Percentiles rank a stretch among this genome's conserved stretches.
These are phyloP conservation scores for Chytriomyces sp. DNA, from an alignment of 192 early-diverging fungal genomes.

Conservation along the genomic window DNA sequence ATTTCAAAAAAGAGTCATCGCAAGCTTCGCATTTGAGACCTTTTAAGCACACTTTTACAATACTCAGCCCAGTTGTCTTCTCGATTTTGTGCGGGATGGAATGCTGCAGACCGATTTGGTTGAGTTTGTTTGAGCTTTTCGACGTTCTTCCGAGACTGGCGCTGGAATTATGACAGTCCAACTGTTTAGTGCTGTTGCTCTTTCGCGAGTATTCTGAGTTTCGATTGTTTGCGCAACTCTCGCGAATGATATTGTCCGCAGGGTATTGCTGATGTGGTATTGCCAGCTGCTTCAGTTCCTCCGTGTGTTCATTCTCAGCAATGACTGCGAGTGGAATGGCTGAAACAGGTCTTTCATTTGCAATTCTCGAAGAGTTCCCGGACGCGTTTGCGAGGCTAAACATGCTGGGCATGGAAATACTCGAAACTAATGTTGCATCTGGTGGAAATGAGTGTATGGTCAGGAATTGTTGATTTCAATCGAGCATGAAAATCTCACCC, in stretches of 20 bases:
- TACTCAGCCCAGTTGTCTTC: not conserved
- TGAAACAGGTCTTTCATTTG: not conserved
- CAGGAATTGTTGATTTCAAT: not conserved
- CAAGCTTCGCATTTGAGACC: slow-evolving; percentile 30
- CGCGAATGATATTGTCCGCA: slow-evolving; percentile 1
- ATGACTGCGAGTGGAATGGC: not conserved
- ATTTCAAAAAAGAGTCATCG: slow-evolving; percentile 13
- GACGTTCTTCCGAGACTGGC: not conserved
- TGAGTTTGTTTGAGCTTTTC: not conserved
- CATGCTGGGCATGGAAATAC: slow-evolving; percentile 32
- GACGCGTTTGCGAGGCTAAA: not conserved
- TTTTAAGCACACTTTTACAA: slow-evolving; percentile 19
- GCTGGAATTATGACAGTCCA: not conserved
- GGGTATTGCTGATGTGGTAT: not conserved
- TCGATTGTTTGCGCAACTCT: slow-evolving; percentile 15
- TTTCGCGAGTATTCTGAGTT: slow-evolving; percentile 4
- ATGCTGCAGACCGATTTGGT: slow-evolving; percentile 20
- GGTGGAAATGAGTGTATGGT: not conserved
- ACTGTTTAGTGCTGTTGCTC: not conserved
- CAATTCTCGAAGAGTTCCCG: slow-evolving; percentile 20
- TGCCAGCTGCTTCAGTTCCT: not conserved
- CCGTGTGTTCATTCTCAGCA: not conserved
- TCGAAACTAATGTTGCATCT: slow-evolving; percentile 3
- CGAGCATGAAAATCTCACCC: slow-evolving; percentile 6
- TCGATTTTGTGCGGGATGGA: slow-evolving; percentile 29